Conservation (phyloP, 2,329 filamentous ascomycete genomes). For the Epichloe amarillans region DNA sequence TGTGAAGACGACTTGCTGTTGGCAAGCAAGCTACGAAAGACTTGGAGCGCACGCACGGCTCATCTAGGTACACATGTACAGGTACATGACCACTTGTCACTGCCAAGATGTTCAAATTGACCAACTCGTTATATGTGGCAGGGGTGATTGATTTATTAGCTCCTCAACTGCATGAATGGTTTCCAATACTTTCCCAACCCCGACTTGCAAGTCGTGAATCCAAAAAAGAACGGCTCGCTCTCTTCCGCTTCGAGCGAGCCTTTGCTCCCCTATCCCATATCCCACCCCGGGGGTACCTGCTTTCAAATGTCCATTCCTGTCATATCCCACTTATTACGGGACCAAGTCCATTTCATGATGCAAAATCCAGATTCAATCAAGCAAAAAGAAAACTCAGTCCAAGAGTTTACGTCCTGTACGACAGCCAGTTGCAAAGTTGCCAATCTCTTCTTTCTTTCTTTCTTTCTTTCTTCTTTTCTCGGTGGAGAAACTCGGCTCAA, state of each 20-base stretch:
- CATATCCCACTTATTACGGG: neutral
- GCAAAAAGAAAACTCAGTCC: neutral
- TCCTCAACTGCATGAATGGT: neutral
- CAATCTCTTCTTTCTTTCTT: too few relatives aligned
- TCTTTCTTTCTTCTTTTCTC: too few relatives aligned
- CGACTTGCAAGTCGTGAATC: neutral
- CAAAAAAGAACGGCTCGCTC: neutral
- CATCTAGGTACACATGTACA: too few relatives aligned
- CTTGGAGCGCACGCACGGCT: too few relatives aligned
- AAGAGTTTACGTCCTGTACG: neutral
- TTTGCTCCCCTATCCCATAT: neutral
- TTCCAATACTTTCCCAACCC: neutral
- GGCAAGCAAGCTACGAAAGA: too few relatives aligned
- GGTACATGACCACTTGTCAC: too few relatives aligned
- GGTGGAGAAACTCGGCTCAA: neutral
- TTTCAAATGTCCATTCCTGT: neutral
- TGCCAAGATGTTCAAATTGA: neutral
- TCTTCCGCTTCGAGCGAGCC: neutral
- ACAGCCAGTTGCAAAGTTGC: neutral
- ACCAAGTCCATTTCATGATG: neutral
- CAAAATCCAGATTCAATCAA: neutral
- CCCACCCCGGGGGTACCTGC: neutral
- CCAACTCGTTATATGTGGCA: neutral
- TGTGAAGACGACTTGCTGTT: too few relatives aligned
- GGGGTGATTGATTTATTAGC: neutral